These are phyloP conservation scores for Neoboletus brunneissimus DNA, from an alignment of 768 basidiomycete species.

Conservation along the genomic window DNA sequence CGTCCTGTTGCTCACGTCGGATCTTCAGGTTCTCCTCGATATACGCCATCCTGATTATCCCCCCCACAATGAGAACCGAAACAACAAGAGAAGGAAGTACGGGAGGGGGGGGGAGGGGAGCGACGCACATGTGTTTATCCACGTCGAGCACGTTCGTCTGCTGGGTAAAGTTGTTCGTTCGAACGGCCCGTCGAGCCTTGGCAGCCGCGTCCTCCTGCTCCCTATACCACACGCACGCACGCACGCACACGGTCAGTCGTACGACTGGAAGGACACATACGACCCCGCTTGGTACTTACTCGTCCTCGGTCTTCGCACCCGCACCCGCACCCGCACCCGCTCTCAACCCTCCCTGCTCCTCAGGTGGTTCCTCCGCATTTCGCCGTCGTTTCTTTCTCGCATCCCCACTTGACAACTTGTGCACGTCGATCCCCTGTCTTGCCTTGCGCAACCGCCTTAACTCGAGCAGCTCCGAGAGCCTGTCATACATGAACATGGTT, in stretches of 20 bases:
- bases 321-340: conserved; percentile 28
- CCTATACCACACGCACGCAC: conserved; percentile 26
- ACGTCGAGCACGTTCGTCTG: conserved; percentile 96
- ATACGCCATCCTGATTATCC: conserved; percentile 95
- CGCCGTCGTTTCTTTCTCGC: conserved; percentile 66
- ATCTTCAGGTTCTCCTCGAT: conserved; percentile 92
- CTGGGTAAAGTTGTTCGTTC: conserved; percentile 92
- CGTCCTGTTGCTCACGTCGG: conserved; percentile 54
- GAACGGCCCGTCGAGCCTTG: conserved; percentile 68
- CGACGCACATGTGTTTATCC: conserved; percentile 99
- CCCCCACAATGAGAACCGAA: neutral
- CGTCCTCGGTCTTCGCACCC: conserved; percentile 39
- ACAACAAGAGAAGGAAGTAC: no score
- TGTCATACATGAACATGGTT: conserved; percentile 24
- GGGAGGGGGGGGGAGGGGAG: no score
- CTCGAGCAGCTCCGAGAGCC: conserved; percentile 81
- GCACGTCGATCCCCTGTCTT: conserved; percentile 80
- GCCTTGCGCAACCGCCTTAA: conserved; percentile 71
- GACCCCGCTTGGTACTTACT: conserved; percentile 39
- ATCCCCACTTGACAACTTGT: conserved; percentile 84
- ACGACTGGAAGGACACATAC: neutral
- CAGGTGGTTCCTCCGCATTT: conserved; percentile 39
- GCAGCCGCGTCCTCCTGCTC: conserved; percentile 67
- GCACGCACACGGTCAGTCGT: neutral
- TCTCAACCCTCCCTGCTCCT: conserved; percentile 55